phyloP scores from a whole-genome alignment of 371 early-diverging fungal genomes.

The Coemansia sp. region DNA sequence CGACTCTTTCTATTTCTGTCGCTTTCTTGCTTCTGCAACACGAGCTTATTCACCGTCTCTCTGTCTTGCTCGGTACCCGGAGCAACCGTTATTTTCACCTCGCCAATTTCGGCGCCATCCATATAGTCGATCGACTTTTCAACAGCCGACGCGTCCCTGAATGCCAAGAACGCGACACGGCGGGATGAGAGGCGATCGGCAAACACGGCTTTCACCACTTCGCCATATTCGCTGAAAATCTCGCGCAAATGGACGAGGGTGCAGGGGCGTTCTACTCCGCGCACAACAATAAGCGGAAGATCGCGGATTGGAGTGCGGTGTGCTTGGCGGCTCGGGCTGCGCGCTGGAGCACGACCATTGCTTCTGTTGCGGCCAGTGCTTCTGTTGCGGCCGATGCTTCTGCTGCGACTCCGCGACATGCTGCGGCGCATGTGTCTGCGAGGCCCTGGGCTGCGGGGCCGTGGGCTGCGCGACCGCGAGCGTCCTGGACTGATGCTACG shows the following conservation, averaged over 20 bases:
- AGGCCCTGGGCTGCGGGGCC: slow-evolving; percentile 32
- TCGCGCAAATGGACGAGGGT: slow-evolving; percentile 14
- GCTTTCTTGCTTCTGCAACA: too few relatives aligned
- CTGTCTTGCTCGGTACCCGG: not conserved
- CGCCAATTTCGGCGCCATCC: slow-evolving; percentile 34
- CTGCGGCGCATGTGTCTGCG: slow-evolving; percentile 3
- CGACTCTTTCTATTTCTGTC: not conserved
- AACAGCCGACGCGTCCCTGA: not conserved
- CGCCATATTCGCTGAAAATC: slow-evolving; percentile 26
- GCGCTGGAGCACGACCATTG: too few relatives aligned
- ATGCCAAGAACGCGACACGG: too few relatives aligned
- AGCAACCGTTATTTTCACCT: slow-evolving; percentile 1
- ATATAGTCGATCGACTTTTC: slow-evolving; percentile 30
- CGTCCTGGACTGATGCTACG: too few relatives aligned
- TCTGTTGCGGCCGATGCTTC: too few relatives aligned
- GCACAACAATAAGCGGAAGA: too few relatives aligned
- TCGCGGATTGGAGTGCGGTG: too few relatives aligned
- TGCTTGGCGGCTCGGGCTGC: too few relatives aligned
- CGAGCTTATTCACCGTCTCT: too few relatives aligned
- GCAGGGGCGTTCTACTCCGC: not conserved
- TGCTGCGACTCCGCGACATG: slow-evolving; percentile 7
- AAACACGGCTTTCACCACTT: too few relatives aligned
- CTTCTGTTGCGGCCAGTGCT: too few relatives aligned
- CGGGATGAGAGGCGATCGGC: too few relatives aligned
- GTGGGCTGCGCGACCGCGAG: slow-evolving; percentile 8